phyloP scores from a whole-genome alignment of 2,329 filamentous ascomycete species.

The Scorias spongiosa region DNA sequence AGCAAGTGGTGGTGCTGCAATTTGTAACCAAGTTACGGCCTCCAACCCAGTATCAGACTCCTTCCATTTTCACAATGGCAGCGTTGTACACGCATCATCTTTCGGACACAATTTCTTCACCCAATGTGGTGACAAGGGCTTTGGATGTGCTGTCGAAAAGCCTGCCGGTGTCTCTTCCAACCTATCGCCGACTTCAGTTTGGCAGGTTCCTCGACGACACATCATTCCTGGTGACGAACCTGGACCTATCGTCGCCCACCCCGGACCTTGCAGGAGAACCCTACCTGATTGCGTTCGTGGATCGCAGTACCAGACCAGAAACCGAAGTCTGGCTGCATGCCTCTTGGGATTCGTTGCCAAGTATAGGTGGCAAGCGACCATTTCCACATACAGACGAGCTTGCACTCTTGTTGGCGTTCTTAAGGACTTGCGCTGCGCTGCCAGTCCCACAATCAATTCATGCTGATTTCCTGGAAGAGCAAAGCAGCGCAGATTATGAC shows the following conservation, averaged over 20 bases:
- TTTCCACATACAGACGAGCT: not conserved
- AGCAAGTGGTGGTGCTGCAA: too few relatives aligned
- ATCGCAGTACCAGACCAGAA: constrained; percentile 44
- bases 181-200: constrained; percentile 50
- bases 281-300: constrained; percentile 45
- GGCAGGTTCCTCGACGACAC: constrained; percentile 27
- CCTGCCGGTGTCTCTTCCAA: constrained; percentile 43
- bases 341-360: constrained; percentile 8
- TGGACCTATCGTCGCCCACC: constrained; percentile 21
- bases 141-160: constrained; percentile 34
- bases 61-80: not conserved
- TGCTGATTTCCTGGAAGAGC: not conserved
- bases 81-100: not conserved
- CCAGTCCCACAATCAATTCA: not conserved
- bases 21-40: too few relatives aligned
- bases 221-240: constrained; percentile 24
- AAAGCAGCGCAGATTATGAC: not conserved
- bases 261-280: constrained; percentile 8
- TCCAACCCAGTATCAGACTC: too few relatives aligned
- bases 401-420: not conserved
- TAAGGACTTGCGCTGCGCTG: not conserved
- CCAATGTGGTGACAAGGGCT: constrained; percentile 15
- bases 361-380: not conserved
- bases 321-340: constrained; percentile 50
- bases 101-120: not conserved